These are phyloP conservation scores for Quercus agrifolia DNA, from an alignment of 306 rosid species.

Conservation along the genomic window DNA sequence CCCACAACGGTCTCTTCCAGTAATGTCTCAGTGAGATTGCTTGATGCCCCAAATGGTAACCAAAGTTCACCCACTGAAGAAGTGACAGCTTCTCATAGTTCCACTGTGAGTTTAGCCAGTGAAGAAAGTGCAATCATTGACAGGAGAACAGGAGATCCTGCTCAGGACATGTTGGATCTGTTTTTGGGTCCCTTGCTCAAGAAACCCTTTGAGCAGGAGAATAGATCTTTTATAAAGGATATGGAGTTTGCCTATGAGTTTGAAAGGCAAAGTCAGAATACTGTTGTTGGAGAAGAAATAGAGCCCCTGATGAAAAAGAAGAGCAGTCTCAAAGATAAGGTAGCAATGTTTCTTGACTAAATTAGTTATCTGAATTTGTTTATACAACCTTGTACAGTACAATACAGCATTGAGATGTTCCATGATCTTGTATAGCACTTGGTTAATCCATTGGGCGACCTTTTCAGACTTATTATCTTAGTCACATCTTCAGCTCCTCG, in stretches of 20 bases:
- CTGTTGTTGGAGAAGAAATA: constrained; percentile 32
- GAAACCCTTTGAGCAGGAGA: constrained; percentile 47
- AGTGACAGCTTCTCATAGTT: constrained; percentile 21
- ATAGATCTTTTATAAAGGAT: constrained; percentile 25
- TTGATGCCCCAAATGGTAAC: constrained; percentile 25
- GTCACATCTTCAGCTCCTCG: neutral
- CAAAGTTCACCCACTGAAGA: constrained; percentile 21
- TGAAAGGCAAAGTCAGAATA: constrained; percentile 29
- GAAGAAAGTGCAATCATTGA: constrained; percentile 26
- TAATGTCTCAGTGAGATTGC: constrained; percentile 23
- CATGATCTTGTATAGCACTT: neutral
- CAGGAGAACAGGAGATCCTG: constrained; percentile 52
- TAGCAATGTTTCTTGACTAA: constrained; percentile 57
- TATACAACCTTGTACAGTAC: neutral
- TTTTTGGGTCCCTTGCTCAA: constrained; percentile 73
- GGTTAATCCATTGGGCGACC: neutral
- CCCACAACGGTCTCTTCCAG: constrained; percentile 12
- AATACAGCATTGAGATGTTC: neutral
- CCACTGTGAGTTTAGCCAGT: constrained; percentile 21
- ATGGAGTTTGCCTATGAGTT: constrained; percentile 28
- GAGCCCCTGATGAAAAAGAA: constrained; percentile 49
- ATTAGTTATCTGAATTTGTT: constrained; percentile 15
- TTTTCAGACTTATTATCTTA: neutral
- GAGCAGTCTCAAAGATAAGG: constrained; percentile 65
- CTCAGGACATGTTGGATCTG: constrained; percentile 76